Conservation (phyloP, 108 stramenopile genomes). For the Skeletonema grethae region DNA sequence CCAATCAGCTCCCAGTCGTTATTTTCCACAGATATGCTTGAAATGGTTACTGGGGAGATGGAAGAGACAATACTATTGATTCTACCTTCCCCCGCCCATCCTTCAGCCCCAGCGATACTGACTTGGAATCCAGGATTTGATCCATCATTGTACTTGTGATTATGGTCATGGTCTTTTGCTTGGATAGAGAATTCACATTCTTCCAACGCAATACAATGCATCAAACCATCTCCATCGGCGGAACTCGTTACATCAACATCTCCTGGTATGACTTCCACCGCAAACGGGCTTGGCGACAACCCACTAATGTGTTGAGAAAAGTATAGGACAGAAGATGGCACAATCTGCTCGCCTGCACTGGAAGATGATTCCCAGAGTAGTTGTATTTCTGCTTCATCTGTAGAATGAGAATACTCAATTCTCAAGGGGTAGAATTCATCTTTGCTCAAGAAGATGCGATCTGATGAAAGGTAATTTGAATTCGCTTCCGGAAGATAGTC, state of each 20-base stretch:
- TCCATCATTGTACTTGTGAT: slow-evolving; percentile 66
- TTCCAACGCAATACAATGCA: slow-evolving; percentile 51
- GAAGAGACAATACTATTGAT: slow-evolving; percentile 42
- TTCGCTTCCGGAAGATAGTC: slow-evolving; percentile 33
- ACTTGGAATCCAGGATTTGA: slow-evolving; percentile 52
- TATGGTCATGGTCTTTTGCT: slow-evolving; percentile 55
- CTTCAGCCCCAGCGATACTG: slow-evolving; percentile 59
- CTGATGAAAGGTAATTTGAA: slow-evolving; percentile 11
- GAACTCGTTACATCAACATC: slow-evolving; percentile 34
- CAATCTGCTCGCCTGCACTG: slow-evolving; percentile 12
- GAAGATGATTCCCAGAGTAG: slow-evolving; percentile 50
- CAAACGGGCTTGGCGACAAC: slow-evolving; percentile 33
- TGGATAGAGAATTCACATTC: slow-evolving; percentile 64
- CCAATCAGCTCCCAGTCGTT: slow-evolving; percentile 40
- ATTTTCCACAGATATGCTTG: not conserved
- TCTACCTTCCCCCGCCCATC: slow-evolving; percentile 71
- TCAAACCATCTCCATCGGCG: slow-evolving; percentile 57
- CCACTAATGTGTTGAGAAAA: slow-evolving; percentile 58
- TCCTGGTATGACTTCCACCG: slow-evolving; percentile 34
- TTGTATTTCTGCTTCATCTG: slow-evolving; percentile 50
- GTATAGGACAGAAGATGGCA: slow-evolving; percentile 57
- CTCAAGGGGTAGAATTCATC: slow-evolving; percentile 50
- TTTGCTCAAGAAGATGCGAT: slow-evolving; percentile 13
- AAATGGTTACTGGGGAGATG: slow-evolving; percentile 13
- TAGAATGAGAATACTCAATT: slow-evolving; percentile 54